phyloP scores from a whole-genome alignment of 176 grass and related monocot species.

The Triticum turgidum region DNA sequence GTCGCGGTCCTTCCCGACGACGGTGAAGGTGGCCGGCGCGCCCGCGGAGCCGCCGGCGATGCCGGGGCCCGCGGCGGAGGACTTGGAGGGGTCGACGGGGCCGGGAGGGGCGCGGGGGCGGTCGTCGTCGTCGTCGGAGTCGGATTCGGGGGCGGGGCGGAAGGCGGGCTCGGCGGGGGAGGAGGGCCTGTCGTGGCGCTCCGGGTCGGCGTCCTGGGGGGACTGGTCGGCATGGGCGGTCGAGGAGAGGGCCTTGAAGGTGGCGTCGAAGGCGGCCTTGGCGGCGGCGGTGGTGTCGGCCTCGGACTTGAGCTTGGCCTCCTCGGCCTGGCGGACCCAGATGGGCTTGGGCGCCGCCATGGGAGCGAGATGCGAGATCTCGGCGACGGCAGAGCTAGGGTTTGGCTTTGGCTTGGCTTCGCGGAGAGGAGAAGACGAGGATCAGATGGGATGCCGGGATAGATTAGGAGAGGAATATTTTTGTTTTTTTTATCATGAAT shows the following conservation, averaged over 20 bases:
- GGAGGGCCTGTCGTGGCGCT: conserved; percentile 6
- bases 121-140: conserved; percentile 29
- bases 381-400: neutral
- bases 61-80: conserved; percentile 64
- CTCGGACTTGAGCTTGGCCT: conserved; percentile 94
- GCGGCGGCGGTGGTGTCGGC: conserved; percentile 80
- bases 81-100: conserved; percentile 66
- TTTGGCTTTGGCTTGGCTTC: neutral
- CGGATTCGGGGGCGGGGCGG: neutral
- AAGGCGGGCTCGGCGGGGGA: conserved; percentile 31
- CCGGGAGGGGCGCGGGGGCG: conserved; percentile 42
- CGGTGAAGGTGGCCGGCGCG: conserved; percentile 54
- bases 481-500: neutral
- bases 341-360: conserved; percentile 70
- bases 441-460: neutral
- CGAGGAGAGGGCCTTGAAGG: conserved; percentile 64
- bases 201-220: conserved; percentile 9
- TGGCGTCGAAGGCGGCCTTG: conserved; percentile 95
- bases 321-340: conserved; percentile 94
- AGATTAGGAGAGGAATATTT: neutral
- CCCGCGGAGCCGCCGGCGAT: conserved; percentile 64
- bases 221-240: conserved; percentile 20
- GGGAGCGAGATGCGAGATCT: conserved; percentile 3
- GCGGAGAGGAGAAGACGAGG: neutral
- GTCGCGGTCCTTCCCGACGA: conserved; percentile 67